A percentile compares a stretch with the other conserved stretches of the same genome.
Conservation (phyloP, 306 rosid genomes). For the Fragaria iinumae region DNA sequence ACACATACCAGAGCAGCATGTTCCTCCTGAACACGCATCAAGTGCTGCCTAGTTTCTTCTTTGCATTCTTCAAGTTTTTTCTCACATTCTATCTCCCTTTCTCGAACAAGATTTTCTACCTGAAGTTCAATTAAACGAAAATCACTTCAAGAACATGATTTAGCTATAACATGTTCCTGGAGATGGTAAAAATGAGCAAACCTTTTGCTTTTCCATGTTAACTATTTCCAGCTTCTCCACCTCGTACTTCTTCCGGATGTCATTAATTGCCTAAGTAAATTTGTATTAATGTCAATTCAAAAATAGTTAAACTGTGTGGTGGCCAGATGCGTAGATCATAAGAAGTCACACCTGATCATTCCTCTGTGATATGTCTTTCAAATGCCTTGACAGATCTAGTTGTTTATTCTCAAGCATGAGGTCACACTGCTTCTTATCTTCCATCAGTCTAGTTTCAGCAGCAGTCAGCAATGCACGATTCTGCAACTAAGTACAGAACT, state of each 20-base stretch:
- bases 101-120: constrained; percentile 61
- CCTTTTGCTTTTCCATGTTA: constrained; percentile 84
- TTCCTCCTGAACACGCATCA: constrained; percentile 63
- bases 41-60: constrained; percentile 66
- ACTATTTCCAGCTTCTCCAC: constrained; percentile 76
- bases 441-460: constrained; percentile 65
- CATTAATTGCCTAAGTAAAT: constrained; percentile 77
- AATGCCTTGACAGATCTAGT: constrained; percentile 74
- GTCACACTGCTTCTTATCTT: constrained; percentile 73
- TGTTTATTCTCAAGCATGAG: constrained; percentile 76
- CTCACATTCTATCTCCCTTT: constrained; percentile 51
- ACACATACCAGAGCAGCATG: constrained; percentile 62
- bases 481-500: constrained; percentile 18
- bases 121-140: constrained; percentile 46
- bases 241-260: constrained; percentile 79
- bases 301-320: constrained; percentile 20
- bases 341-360: constrained; percentile 77
- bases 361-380: constrained; percentile 88
- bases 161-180: constrained; percentile 21
- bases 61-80: constrained; percentile 58
- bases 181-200: constrained; percentile 33
- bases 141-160: constrained; percentile 28
- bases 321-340: constrained; percentile 23
- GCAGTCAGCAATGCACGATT: constrained; percentile 37
- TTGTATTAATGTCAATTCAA: constrained; percentile 31